Percentiles rank a stretch among this genome's conserved stretches.
Evolutionary conservation across 129 eudicot genomes (phyloP).

Genomic region (Lactuca sativa): DNA sequence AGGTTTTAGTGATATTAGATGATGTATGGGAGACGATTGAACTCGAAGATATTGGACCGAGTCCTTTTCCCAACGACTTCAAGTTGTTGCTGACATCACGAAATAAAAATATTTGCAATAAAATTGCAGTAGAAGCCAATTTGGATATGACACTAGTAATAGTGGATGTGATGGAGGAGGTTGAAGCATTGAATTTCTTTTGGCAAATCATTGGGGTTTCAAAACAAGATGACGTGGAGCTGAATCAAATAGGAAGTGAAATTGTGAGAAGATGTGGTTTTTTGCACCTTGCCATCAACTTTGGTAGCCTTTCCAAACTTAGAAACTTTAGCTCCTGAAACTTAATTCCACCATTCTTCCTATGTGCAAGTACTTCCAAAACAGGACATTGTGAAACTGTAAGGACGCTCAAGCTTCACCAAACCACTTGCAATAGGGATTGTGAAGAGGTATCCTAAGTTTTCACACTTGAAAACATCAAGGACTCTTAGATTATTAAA

Average conservation of each 20-base stretch:
- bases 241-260: background rate
- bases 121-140: background rate
- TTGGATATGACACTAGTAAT: background rate
- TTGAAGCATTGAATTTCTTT: background rate
- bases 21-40: too few species aligned
- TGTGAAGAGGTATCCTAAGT: background rate
- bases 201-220: background rate
- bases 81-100: conserved; percentile 16
- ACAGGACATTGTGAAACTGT: background rate
- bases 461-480: background rate
- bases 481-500: conserved; percentile 3
- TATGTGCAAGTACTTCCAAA: background rate
- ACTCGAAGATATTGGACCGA: too few species aligned
- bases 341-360: background rate
- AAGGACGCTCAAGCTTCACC: conserved; percentile 9
- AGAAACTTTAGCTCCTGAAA: conserved; percentile 2
- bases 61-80: background rate
- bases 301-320: background rate
- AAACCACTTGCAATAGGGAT: background rate
- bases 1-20: background rate
- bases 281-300: conserved; percentile 7
- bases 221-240: background rate
- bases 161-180: conserved; percentile 4
- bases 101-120: background rate
- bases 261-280: background rate